Evolutionary conservation across 305 asterid species (phyloP).

Genomic region (Ilex paraguariensis): DNA sequence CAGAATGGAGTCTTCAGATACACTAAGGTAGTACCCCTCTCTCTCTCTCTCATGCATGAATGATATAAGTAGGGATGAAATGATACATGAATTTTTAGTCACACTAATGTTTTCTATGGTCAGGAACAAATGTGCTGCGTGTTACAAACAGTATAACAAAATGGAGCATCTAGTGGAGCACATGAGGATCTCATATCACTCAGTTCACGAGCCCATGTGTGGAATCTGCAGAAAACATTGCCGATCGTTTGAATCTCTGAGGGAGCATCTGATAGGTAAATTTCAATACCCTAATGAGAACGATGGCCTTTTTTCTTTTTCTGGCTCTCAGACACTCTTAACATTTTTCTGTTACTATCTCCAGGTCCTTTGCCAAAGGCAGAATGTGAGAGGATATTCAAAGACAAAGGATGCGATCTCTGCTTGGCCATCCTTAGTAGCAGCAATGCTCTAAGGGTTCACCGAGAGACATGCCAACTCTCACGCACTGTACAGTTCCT

Average conservation of each 20-base stretch:
- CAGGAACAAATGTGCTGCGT: slow-evolving; percentile 94
- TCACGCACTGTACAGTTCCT: slow-evolving; percentile 46
- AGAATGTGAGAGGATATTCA: slow-evolving; percentile 85
- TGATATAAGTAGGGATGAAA: background rate
- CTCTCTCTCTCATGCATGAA: background rate
- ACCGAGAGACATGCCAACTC: slow-evolving; percentile 59
- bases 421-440: slow-evolving; percentile 48
- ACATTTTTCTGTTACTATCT: too few relatives aligned
- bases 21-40: background rate
- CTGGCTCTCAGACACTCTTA: too few relatives aligned
- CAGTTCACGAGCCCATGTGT: slow-evolving; percentile 80
- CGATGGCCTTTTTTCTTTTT: too few relatives aligned
- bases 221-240: slow-evolving; percentile 79
- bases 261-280: slow-evolving; percentile 91
- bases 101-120: slow-evolving; percentile 3
- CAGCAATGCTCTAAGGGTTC: slow-evolving; percentile 46
- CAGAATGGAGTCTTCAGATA: background rate
- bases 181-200: slow-evolving; percentile 82
- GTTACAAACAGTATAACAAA: slow-evolving; percentile 84
- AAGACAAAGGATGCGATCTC: slow-evolving; percentile 76
- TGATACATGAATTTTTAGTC: background rate
- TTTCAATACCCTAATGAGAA: background rate
- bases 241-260: slow-evolving; percentile 81
- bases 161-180: slow-evolving; percentile 91
- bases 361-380: slow-evolving; percentile 91